Conservation (phyloP, 1,139 yeast species). For the Eremothecium gossypii region DNA sequence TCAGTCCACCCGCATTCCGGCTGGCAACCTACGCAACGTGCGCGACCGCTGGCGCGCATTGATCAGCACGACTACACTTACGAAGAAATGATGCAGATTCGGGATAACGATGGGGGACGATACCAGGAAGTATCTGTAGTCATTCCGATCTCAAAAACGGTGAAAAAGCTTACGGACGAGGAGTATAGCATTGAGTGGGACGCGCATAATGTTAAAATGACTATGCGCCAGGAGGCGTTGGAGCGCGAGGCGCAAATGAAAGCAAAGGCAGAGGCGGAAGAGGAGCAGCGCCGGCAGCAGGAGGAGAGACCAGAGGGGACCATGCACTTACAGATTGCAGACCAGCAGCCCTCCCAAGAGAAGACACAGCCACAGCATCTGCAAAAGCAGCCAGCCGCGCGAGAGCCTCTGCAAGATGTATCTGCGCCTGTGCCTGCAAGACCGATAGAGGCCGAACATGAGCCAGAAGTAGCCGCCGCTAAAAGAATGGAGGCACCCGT, state of each 20-base stretch:
- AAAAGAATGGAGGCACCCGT: background rate
- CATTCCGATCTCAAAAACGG: slow-evolving; percentile 17
- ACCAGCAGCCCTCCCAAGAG: background rate
- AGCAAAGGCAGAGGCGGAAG: background rate
- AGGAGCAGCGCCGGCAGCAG: background rate
- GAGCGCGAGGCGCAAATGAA: slow-evolving; percentile 2
- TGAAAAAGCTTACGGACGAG: slow-evolving; percentile 1
- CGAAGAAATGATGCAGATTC: slow-evolving; percentile 21
- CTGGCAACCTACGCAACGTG: background rate
- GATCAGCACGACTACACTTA: slow-evolving; percentile 19
- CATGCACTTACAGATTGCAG: background rate
- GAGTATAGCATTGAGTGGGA: slow-evolving; percentile 4
- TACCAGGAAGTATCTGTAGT: slow-evolving; percentile 24
- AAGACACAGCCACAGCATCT: background rate
- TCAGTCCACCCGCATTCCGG: background rate
- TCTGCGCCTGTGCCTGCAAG: background rate
- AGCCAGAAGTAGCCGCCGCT: background rate
- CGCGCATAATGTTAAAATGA: slow-evolving; percentile 1
- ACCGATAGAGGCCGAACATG: background rate
- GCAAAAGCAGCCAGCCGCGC: no score
- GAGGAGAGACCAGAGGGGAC: background rate
- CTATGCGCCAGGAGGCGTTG: background rate
- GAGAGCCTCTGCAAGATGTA: background rate
- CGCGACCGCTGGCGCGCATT: background rate
- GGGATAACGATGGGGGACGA: slow-evolving; percentile 21